Conservation (phyloP, 2,329 filamentous ascomycete genomes). For the Chrysoporthe cubensis region DNA sequence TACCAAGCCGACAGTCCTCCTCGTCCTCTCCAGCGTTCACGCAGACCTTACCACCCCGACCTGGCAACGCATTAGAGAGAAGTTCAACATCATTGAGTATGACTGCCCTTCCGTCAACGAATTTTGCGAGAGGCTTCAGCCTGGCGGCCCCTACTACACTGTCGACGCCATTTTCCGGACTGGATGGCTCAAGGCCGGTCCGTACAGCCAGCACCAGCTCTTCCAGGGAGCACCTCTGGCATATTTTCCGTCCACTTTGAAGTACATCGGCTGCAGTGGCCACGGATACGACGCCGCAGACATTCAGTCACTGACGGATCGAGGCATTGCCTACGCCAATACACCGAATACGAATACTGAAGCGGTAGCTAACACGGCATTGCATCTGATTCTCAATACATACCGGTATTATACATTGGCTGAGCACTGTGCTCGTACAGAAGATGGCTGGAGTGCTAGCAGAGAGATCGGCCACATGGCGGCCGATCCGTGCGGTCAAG, state of each 20-base stretch:
- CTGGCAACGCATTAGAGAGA: conserved; percentile 22
- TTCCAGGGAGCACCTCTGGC: conserved; percentile 33
- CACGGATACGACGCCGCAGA: conserved; percentile 38
- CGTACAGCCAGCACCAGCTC: conserved; percentile 35
- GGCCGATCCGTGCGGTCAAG: conserved; percentile 35
- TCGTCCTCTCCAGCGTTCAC: conserved; percentile 26
- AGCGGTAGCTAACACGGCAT: conserved; percentile 36
- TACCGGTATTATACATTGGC: conserved; percentile 35
- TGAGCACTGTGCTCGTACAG: conserved; percentile 31
- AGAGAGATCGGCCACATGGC: conserved; percentile 31
- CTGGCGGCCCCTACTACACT: conserved; percentile 35
- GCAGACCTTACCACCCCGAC: conserved; percentile 22
- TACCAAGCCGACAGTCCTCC: conserved; percentile 25
- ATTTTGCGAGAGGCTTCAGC: conserved; percentile 34
- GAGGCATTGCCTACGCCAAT: conserved; percentile 38
- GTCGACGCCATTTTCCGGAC: conserved; percentile 38
- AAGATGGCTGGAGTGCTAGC: conserved; percentile 28
- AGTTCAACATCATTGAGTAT: conserved; percentile 34
- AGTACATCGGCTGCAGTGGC: conserved; percentile 35
- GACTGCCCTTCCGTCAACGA: conserved; percentile 33
- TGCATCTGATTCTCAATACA: conserved; percentile 33
- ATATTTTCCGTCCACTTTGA: conserved; percentile 30
- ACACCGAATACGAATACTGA: conserved; percentile 37
- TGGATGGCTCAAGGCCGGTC: conserved; percentile 39
- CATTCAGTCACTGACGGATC: conserved; percentile 30